A percentile compares a stretch with the other conserved stretches of the same genome.
These are phyloP conservation scores for Cephalotrichum gorgonifer DNA, from an alignment of 2,329 filamentous ascomycete species.

Conservation along the genomic window DNA sequence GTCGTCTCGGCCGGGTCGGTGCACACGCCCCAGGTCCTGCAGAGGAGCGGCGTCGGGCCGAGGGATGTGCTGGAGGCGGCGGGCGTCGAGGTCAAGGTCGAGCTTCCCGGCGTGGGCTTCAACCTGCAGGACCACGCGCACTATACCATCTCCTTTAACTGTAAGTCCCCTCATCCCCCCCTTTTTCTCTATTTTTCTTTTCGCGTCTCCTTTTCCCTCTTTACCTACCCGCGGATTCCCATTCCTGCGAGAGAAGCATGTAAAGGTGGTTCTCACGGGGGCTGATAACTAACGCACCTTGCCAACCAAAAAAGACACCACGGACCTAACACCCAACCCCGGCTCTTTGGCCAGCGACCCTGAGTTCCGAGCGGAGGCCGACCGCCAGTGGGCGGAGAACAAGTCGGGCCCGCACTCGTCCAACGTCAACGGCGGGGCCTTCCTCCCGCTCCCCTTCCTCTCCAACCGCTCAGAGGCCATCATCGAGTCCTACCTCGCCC, in stretches of 20 bases:
- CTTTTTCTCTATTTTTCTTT: too few relatives aligned
- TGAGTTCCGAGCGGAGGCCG: not conserved
- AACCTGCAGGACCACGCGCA: constrained; percentile 42
- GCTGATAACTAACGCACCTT: constrained; percentile 7
- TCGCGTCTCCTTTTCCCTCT: too few relatives aligned
- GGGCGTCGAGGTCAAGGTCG: constrained; percentile 38
- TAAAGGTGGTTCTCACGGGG: too few relatives aligned
- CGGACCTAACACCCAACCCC: constrained; percentile 2
- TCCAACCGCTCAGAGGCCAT: constrained; percentile 12
- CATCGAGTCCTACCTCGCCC: constrained; percentile 10
- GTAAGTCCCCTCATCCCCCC: constrained; percentile 4
- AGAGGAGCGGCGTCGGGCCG: constrained; percentile 30
- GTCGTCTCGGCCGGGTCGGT: constrained; percentile 30
- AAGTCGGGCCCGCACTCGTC: constrained; percentile 10
- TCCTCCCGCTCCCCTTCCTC: constrained; percentile 12
- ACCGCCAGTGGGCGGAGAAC: constrained; percentile 2
- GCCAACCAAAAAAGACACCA: not conserved
- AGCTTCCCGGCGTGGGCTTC: constrained; percentile 51
- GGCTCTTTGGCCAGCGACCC: not conserved
- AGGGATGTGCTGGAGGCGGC: constrained; percentile 22
- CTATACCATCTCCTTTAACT: constrained; percentile 13
- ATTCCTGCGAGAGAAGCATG: too few relatives aligned
- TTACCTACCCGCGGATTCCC: too few relatives aligned
- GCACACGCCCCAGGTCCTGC: constrained; percentile 30
- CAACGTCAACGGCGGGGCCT: constrained; percentile 10